phyloP scores from a whole-genome alignment of 257 asterid species.

The Scutellaria galericulata region DNA sequence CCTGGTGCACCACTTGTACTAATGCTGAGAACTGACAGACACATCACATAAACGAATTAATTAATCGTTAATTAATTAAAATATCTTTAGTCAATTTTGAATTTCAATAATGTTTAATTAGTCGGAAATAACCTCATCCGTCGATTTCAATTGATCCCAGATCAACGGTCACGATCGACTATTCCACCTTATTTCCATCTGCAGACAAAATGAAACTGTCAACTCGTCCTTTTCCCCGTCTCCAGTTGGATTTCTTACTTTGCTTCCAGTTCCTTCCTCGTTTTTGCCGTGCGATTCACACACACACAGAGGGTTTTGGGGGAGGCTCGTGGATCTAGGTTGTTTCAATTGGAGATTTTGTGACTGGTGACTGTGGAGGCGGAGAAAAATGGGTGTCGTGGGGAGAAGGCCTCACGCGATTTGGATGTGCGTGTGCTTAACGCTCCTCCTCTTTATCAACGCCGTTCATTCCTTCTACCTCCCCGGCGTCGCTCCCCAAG shows the following conservation, averaged over 20 bases:
- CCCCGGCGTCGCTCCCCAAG: slow-evolving; percentile 96
- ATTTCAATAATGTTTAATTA: background rate
- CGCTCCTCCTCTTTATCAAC: slow-evolving; percentile 45
- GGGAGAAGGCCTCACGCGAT: slow-evolving; percentile 46
- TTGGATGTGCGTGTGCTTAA: slow-evolving; percentile 33
- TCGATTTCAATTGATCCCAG: slow-evolving; percentile 7
- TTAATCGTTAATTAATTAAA: slow-evolving; percentile 9
- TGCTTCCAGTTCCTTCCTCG: slow-evolving; percentile 41
- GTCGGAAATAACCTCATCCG: slow-evolving; percentile 16
- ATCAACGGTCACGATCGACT: slow-evolving; percentile 28
- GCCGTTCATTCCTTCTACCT: slow-evolving; percentile 72
- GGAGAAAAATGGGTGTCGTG: slow-evolving; percentile 41
- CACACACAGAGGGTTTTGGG: slow-evolving; percentile 8
- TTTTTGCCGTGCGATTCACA: slow-evolving; percentile 38
- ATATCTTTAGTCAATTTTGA: background rate
- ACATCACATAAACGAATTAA: background rate
- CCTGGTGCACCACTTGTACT: too few relatives aligned
- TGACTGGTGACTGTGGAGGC: slow-evolving; percentile 27
- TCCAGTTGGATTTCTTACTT: slow-evolving; percentile 33
- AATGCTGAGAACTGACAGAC: too few relatives aligned
- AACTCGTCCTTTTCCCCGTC: slow-evolving; percentile 7
- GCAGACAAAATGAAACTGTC: slow-evolving; percentile 28
- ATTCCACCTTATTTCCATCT: background rate
- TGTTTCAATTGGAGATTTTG: slow-evolving; percentile 35
- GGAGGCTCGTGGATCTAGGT: slow-evolving; percentile 38